These are phyloP conservation scores for Daldinia decipiens DNA, from an alignment of 495 filamentous ascomycete species.

Conservation along the genomic window DNA sequence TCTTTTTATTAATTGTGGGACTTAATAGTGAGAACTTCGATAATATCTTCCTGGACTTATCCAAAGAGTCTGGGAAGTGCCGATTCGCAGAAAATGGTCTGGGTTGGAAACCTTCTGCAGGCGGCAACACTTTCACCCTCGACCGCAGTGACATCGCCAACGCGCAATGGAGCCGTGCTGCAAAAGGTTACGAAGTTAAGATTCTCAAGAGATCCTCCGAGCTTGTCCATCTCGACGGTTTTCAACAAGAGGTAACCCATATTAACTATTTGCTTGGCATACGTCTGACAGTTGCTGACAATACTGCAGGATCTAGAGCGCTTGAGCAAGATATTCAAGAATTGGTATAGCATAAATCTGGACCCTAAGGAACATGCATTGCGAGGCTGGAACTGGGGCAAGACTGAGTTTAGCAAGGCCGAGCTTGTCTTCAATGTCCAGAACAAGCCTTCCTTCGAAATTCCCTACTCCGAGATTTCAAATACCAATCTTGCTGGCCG, in stretches of 20 bases:
- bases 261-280: constrained; percentile 4
- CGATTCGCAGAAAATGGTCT: constrained; percentile 91
- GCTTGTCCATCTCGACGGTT: constrained; percentile 94
- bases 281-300: not conserved
- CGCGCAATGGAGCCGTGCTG: constrained; percentile 95
- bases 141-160: constrained; percentile 80
- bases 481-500: constrained; percentile 98
- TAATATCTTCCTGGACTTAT: constrained; percentile 93
- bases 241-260: constrained; percentile 79
- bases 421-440: constrained; percentile 97
- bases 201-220: constrained; percentile 82
- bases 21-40: constrained; percentile 83
- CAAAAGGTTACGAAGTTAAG: constrained; percentile 92
- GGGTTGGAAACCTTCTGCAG: constrained; percentile 90
- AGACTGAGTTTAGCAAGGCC: constrained; percentile 93
- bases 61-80: constrained; percentile 88
- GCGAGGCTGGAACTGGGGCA: constrained; percentile 99
- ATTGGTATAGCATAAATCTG: constrained; percentile 93
- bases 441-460: constrained; percentile 95
- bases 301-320: constrained; percentile 84
- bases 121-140: constrained; percentile 91
- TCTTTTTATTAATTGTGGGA: constrained; percentile 15
- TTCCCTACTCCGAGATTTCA: constrained; percentile 96
- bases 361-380: constrained; percentile 93
- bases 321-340: constrained; percentile 88